Conservation (phyloP, 176 grass and related monocot genomes). For the maize (Zea mays) region Zm-B73-REFERENCE-NAM-5.0 NC_050101.1:120599001-120599500, state of each 20-base stretch:
- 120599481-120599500: too few species aligned
- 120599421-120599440: too few species aligned
- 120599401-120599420: too few species aligned
- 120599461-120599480: too few species aligned
- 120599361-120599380: not conserved
- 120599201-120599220: conserved; percentile 1
- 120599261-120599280: too few species aligned
- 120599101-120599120: not conserved
- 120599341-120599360: conserved; percentile 8
- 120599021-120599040: not conserved
- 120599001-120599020: too few species aligned
- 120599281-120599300: too few species aligned
- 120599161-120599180: not conserved
- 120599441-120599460: too few species aligned
- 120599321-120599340: too few species aligned
- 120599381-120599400: too few species aligned
- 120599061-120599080: not conserved
- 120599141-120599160: not conserved
- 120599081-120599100: conserved; percentile 3
- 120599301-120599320: not conserved
- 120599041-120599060: not conserved
- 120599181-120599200: not conserved
- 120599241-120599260: not conserved
- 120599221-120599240: not conserved
- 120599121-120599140: not conserved